Base-by-base conservation (phyloP, 257 asterid species). In the Ophiorrhiza pumila region DNA sequence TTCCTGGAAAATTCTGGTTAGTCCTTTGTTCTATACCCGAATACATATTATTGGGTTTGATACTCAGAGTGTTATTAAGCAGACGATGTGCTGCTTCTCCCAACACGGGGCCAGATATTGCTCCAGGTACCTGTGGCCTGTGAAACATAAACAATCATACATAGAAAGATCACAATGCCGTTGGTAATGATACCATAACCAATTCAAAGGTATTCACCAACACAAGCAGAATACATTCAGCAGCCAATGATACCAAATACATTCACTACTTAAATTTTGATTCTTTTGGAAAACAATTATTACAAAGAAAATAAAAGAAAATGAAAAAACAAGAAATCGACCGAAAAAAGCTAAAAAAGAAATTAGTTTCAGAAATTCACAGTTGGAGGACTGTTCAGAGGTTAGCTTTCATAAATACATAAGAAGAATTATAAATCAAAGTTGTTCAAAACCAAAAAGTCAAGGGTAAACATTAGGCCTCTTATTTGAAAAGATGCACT, bases 21-120 rank as follows among this genome's bases (percentile, higher is more conserved):
- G 74, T 75, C 45, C 52, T 72, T 35, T 76, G 87, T 34, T 81
- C 86, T 64, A 85, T 60, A n/a, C 68, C 74, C 27, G 62, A 52
- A 52, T 67, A 71, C 25, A 63, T 68, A 27, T 74, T 71, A 62
- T 59, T 75, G 17, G 86, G 17, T 79, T 86, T 90, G n/a, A 85
- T 72, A 75, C 85, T 92, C 80, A 95, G 79, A 34, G 90, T 80
- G 79, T 86, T 86, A 68, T 86, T 89, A 76, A 95, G 87, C 79
- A 95, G 87, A 45, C 98, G 97, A 76, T 87, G 88, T 46, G 99
- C 99, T 63, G 99, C 98, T 84, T 88, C 96, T 60, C 98, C 97
- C 83, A 95, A 74, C 20, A 78, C 55, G 55, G 93, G 91, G 76
- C 99, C 98, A 49, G 91, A 85, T 81, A 95, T 84, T 61, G 93